These are phyloP conservation scores for Helenozyma rhizophorensis DNA, from an alignment of 805 yeast genomes.

Conservation along the genomic window DNA sequence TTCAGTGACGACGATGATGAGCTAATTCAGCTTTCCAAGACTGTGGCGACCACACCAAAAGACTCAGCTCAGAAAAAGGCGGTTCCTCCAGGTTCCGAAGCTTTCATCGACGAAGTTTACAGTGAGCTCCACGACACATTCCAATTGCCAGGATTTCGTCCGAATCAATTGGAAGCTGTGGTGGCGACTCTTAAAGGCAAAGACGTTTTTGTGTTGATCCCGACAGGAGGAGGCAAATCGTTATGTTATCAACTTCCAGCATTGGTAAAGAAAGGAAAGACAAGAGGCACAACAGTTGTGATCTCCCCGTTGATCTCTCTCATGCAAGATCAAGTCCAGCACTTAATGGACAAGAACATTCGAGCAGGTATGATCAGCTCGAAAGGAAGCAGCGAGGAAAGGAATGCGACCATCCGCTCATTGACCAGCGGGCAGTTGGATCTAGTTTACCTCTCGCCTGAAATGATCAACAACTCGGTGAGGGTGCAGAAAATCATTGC, in stretches of 20 bases:
- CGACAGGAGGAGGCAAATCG: conserved; percentile 98
- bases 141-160: conserved; percentile 62
- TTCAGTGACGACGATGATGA: conserved; percentile 35
- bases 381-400: conserved; percentile 58
- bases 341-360: conserved; percentile 61
- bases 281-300: conserved; percentile 84
- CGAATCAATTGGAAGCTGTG: conserved; percentile 84
- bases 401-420: conserved; percentile 55
- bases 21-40: conserved; percentile 11
- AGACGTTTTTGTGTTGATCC: conserved; percentile 95
- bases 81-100: conserved; percentile 22
- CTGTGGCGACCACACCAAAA: conserved; percentile 4
- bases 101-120: conserved; percentile 69
- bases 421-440: conserved; percentile 67
- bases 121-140: conserved; percentile 55
- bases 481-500: conserved; percentile 63
- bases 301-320: conserved; percentile 91
- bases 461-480: conserved; percentile 77
- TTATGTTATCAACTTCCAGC: conserved; percentile 96
- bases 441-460: conserved; percentile 87
- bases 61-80: no score
- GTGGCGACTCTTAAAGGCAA: conserved; percentile 69
- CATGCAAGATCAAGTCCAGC: conserved; percentile 96
- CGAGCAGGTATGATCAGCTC: conserved; percentile 89
- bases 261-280: conserved; percentile 65